Conservation (phyloP, 2,329 filamentous ascomycete species). For the Chaetomium globosum region DNA sequence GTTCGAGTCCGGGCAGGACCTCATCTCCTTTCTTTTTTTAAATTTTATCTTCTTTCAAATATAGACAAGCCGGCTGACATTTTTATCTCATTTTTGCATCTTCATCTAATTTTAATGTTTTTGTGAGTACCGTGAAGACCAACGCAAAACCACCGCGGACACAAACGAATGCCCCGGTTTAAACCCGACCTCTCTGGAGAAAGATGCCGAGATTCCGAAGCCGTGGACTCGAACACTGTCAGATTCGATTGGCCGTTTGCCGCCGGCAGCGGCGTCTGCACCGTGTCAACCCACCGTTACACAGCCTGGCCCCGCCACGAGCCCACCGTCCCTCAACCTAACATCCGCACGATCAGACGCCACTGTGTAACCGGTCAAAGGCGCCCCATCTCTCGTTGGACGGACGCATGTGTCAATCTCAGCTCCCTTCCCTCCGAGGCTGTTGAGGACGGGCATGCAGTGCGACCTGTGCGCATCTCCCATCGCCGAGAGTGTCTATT, state of each 20-base stretch:
- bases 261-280: not conserved
- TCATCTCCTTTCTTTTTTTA: not conserved
- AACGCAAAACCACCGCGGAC: not conserved
- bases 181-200: not conserved
- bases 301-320: not conserved
- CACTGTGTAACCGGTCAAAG: not conserved
- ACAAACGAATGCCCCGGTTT: not conserved
- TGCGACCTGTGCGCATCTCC: not conserved
- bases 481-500: too few species aligned
- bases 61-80: not conserved
- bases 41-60: not conserved
- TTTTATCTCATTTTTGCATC: not conserved
- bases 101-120: not conserved
- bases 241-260: too few species aligned
- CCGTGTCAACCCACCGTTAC: not conserved
- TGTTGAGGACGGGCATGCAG: not conserved
- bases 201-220: not conserved
- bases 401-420: not conserved
- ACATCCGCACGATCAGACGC: not conserved
- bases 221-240: not conserved
- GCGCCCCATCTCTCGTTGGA: not conserved
- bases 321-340: not conserved
- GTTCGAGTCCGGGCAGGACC: conserved; percentile 26
- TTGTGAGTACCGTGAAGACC: not conserved
- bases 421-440: not conserved